Conservation (phyloP, 805 yeast species). For the Candida endomychidarum region DNA sequence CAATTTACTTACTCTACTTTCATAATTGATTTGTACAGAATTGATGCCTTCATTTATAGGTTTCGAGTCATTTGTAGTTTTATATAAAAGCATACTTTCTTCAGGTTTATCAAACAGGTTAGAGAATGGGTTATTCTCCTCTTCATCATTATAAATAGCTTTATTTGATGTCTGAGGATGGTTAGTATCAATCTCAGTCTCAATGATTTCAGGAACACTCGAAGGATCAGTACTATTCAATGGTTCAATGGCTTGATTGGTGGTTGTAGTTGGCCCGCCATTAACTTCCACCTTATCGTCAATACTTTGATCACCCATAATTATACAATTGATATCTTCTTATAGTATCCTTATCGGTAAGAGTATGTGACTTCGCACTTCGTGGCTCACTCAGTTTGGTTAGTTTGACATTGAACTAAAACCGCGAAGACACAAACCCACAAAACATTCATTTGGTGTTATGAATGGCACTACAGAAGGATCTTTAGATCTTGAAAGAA, state of each 20-base stretch:
- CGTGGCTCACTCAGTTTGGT: neutral
- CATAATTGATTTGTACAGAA: conserved; percentile 30
- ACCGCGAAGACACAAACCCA: conserved; percentile 1
- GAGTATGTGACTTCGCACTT: neutral
- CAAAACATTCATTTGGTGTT: no score
- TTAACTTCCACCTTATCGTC: no score
- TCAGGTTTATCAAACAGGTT: conserved; percentile 14
- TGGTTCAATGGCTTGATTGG: neutral
- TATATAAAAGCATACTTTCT: conserved; percentile 30
- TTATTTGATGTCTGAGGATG: neutral
- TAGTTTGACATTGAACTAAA: no score
- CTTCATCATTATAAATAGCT: conserved; percentile 1
- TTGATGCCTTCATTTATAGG: conserved; percentile 19
- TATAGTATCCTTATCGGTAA: neutral
- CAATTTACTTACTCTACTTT: conserved; percentile 37
- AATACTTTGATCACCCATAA: neutral
- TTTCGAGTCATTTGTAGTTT: conserved; percentile 16
- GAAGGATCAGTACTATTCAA: neutral
- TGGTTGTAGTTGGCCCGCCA: neutral
- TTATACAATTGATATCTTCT: neutral
- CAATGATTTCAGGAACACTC: neutral
- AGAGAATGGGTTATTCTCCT: conserved; percentile 39
- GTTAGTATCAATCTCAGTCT: no score
- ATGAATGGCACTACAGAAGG: neutral
- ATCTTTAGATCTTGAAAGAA: conserved; percentile 1